Percentiles rank a stretch among this genome's conserved stretches.
Evolutionary conservation across 2,329 filamentous ascomycete genomes (phyloP).

Genomic region (Pyrenochaeta sp.): DNA sequence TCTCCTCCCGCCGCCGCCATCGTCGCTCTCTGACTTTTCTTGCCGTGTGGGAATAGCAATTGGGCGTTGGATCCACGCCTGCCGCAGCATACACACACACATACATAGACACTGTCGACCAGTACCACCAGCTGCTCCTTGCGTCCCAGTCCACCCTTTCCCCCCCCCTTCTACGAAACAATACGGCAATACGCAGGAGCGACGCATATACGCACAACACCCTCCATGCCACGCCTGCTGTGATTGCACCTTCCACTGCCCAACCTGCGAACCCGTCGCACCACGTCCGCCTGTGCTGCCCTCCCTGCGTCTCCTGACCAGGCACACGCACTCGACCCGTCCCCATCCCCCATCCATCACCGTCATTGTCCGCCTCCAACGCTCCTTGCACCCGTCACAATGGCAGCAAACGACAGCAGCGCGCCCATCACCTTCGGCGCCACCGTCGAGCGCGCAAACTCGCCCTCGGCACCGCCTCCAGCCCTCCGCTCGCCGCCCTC

Average conservation of each 20-base stretch:
- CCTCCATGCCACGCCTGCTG: slow-evolving; percentile 23
- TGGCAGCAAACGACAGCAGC: slow-evolving; percentile 41
- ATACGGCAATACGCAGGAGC: neutral
- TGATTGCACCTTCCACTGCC: slow-evolving; percentile 14
- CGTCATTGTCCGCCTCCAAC: slow-evolving; percentile 12
- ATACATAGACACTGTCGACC: too few relatives aligned
- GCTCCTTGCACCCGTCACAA: slow-evolving; percentile 27
- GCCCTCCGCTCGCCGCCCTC: slow-evolving; percentile 43
- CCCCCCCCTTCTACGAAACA: slow-evolving; percentile 1
- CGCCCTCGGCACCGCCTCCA: slow-evolving; percentile 22
- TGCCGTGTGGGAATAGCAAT: slow-evolving; percentile 13
- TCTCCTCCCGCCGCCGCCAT: slow-evolving; percentile 14
- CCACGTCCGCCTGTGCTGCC: slow-evolving; percentile 7
- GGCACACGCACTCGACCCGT: slow-evolving; percentile 8
- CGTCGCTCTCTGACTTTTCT: slow-evolving; percentile 17
- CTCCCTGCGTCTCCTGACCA: slow-evolving; percentile 17
- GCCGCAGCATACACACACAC: too few relatives aligned
- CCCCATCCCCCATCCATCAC: slow-evolving; percentile 14
- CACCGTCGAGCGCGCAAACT: slow-evolving; percentile 44
- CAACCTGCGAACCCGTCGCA: slow-evolving; percentile 17
- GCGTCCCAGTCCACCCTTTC: slow-evolving; percentile 22
- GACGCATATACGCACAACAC: slow-evolving; percentile 10
- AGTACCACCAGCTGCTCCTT: slow-evolving; percentile 17
- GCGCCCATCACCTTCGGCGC: slow-evolving; percentile 54
- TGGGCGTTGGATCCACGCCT: slow-evolving; percentile 25